Evolutionary conservation across 2,329 filamentous ascomycete genomes (phyloP).

Genomic region (Sarocladiaceae sp.): DNA sequence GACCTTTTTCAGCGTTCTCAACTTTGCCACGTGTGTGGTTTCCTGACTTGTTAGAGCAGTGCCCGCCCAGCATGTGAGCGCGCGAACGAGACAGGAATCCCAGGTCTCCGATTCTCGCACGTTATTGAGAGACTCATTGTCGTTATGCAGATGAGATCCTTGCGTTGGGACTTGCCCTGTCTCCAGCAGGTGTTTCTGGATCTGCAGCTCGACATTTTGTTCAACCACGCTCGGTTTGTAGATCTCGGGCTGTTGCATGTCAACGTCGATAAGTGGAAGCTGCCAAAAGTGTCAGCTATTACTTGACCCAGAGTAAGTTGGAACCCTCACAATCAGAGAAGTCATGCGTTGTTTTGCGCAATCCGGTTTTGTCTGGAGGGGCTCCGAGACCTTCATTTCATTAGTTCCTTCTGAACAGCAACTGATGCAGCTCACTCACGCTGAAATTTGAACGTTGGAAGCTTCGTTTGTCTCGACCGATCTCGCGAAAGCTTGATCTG

Average conservation of each 20-base stretch:
- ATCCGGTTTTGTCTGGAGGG: not conserved
- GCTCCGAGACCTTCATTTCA: not conserved
- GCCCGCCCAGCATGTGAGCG: not conserved
- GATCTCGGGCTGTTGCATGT: slow-evolving; percentile 5
- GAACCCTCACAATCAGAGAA: not conserved
- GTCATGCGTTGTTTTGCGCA: not conserved
- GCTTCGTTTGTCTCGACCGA: not conserved
- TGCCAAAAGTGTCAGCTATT: not conserved
- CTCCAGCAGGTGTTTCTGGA: not conserved
- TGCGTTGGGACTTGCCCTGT: not conserved
- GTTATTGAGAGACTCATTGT: too few relatives aligned
- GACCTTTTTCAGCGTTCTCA: not conserved
- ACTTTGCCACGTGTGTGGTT: not conserved
- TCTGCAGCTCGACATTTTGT: not conserved
- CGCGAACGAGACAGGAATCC: slow-evolving; percentile 1
- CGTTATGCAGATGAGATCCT: not conserved
- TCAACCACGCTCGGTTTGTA: not conserved
- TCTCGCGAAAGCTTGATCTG: slow-evolving; percentile 1
- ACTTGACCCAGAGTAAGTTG: not conserved
- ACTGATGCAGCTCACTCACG: not conserved
- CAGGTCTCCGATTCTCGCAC: not conserved
- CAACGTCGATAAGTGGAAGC: slow-evolving; percentile 3
- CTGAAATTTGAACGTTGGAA: slow-evolving; percentile 1
- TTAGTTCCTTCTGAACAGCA: too few relatives aligned
- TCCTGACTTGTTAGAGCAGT: not conserved